These are phyloP conservation scores for Clausena lansium DNA, from an alignment of 345 rosid species.

Conservation along the genomic window DNA sequence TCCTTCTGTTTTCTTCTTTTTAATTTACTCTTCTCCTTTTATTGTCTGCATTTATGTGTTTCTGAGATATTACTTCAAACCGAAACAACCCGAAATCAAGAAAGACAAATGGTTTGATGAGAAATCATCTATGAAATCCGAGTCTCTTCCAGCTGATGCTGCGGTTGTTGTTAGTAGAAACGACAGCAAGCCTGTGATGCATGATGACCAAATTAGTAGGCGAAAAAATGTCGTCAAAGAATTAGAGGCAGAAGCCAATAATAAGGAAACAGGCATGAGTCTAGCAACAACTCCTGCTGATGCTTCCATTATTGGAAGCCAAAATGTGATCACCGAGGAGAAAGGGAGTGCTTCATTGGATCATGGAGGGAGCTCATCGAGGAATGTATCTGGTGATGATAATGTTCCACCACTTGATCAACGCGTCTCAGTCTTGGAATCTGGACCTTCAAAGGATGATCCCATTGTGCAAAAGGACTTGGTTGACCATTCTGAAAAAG, in stretches of 20 bases:
- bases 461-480: background rate
- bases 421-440: background rate
- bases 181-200: conserved; percentile 23
- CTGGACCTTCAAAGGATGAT: conserved; percentile 9
- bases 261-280: conserved; percentile 23
- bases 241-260: conserved; percentile 29
- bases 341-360: background rate
- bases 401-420: conserved; percentile 12
- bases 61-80: conserved; percentile 25
- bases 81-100: conserved; percentile 1
- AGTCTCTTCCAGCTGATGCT: conserved; percentile 12
- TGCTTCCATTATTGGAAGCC: background rate
- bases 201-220: conserved; percentile 39
- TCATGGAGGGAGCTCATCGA: conserved; percentile 15
- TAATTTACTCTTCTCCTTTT: conserved; percentile 51
- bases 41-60: conserved; percentile 34
- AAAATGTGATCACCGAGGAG: background rate
- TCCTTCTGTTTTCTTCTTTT: conserved; percentile 52
- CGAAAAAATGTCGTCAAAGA: conserved; percentile 44
- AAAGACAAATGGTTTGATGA: conserved; percentile 12
- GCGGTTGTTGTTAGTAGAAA: conserved; percentile 1
- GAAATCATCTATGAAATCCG: conserved; percentile 11
- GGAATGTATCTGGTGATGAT: conserved; percentile 10
- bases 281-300: conserved; percentile 19
- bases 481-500: conserved; percentile 22